Conservation (phyloP, 23 red algal genomes). For the Agarophyton chilense region DNA sequence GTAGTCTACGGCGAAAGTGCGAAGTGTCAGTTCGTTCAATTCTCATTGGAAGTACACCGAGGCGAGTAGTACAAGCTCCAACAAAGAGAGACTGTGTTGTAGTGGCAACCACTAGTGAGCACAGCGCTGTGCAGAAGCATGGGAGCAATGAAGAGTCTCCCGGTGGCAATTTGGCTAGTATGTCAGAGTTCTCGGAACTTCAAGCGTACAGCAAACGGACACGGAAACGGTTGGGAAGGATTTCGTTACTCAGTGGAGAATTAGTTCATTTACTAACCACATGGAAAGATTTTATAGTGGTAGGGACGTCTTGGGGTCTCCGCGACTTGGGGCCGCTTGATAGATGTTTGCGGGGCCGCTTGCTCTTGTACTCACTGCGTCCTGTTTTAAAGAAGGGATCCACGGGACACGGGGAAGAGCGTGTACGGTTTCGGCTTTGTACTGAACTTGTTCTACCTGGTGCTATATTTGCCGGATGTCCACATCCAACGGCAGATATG, state of each 20-base stretch:
- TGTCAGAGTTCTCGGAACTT: conserved; percentile 16
- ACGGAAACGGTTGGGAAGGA: background rate
- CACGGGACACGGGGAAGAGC: background rate
- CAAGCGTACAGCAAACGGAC: conserved; percentile 4
- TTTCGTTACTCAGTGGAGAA: conserved; percentile 40
- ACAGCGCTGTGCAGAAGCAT: background rate
- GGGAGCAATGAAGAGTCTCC: background rate
- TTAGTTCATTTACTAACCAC: conserved; percentile 34
- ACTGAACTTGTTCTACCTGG: conserved; percentile 56
- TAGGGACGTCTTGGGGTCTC: conserved; percentile 43
- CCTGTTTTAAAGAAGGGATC: background rate
- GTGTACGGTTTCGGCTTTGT: conserved; percentile 20
- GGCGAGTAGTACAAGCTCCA: conserved; percentile 25
- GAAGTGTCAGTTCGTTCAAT: conserved; percentile 63
- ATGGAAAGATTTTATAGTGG: conserved; percentile 53
- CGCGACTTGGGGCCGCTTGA: background rate
- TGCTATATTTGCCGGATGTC: conserved; percentile 42
- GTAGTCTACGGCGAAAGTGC: conserved; percentile 27
- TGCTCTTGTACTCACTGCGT: conserved; percentile 32
- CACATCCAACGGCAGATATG: conserved; percentile 39
- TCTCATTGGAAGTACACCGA: conserved; percentile 43
- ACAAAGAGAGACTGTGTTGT: conserved; percentile 29
- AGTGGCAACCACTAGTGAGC: conserved; percentile 32
- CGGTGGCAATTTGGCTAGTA: background rate
- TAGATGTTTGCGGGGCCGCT: conserved; percentile 24